Evolutionary conservation across 768 basidiomycete species (phyloP).

Genomic region (Collybia sp.): DNA sequence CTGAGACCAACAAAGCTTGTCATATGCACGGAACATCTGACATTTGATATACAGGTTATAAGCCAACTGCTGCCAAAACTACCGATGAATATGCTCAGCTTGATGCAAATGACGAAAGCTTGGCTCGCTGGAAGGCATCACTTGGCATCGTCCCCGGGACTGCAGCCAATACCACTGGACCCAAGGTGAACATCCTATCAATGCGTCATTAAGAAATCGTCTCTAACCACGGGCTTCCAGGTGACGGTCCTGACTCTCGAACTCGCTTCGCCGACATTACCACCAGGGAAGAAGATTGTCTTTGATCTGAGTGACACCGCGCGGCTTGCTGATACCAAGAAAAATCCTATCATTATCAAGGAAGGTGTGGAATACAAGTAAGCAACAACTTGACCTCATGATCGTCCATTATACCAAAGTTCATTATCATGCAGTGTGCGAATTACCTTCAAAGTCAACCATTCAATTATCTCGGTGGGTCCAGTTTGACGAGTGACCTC

Average conservation of each 20-base stretch:
- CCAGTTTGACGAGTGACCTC: neutral
- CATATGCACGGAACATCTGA: neutral
- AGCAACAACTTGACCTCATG: slow-evolving; percentile 11
- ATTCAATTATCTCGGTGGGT: slow-evolving; percentile 79
- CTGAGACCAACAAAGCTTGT: neutral
- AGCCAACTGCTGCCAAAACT: slow-evolving; percentile 60
- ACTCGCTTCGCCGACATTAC: slow-evolving; percentile 74
- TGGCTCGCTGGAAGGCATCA: slow-evolving; percentile 94
- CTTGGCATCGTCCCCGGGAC: slow-evolving; percentile 72
- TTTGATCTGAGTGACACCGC: slow-evolving; percentile 60
- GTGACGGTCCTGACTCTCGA: slow-evolving; percentile 73
- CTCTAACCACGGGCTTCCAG: slow-evolving; percentile 33
- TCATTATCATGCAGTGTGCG: slow-evolving; percentile 48
- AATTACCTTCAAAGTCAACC: slow-evolving; percentile 83
- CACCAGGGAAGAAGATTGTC: slow-evolving; percentile 49
- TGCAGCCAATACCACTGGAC: slow-evolving; percentile 36
- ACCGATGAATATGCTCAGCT: slow-evolving; percentile 81
- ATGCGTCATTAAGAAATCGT: neutral
- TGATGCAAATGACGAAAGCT: slow-evolving; percentile 88
- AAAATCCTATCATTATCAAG: slow-evolving; percentile 75
- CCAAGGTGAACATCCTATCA: slow-evolving; percentile 49
- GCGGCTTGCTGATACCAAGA: slow-evolving; percentile 54
- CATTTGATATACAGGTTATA: slow-evolving; percentile 56
- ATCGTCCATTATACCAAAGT: slow-evolving; percentile 6
- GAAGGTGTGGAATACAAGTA: slow-evolving; percentile 90